Evolutionary conservation across 371 early-diverging fungal genomes (phyloP).

Genomic region (Blakeslea trispora): DNA sequence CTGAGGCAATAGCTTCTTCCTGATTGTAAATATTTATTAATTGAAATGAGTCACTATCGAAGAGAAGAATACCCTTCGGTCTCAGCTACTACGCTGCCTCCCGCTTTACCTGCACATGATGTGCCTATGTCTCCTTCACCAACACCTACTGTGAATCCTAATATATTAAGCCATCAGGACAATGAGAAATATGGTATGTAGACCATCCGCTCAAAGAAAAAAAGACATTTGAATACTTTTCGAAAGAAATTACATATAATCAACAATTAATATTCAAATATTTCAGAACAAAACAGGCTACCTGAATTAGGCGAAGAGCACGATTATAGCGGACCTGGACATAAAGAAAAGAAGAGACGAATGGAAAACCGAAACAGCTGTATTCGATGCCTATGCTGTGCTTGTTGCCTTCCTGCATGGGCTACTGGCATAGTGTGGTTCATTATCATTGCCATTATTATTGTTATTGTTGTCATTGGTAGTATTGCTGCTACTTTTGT

Average conservation of each 20-base stretch:
- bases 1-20: no score
- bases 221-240: not conserved
- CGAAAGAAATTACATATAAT: not conserved
- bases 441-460: slow-evolving; percentile 41
- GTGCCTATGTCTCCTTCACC: slow-evolving; percentile 19
- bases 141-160: slow-evolving; percentile 25
- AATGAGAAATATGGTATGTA: slow-evolving; percentile 2
- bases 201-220: no score
- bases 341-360: slow-evolving; percentile 16
- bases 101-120: slow-evolving; percentile 9
- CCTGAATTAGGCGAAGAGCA: slow-evolving; percentile 13
- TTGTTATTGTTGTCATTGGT: slow-evolving; percentile 39
- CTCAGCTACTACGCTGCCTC: slow-evolving; percentile 4
- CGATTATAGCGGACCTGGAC: slow-evolving; percentile 7
- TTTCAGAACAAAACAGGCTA: slow-evolving; percentile 4
- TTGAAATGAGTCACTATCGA: not conserved
- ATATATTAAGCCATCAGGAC: not conserved
- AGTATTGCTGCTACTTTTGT: slow-evolving; percentile 38
- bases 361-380: slow-evolving; percentile 39
- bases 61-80: slow-evolving; percentile 1
- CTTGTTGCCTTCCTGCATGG: slow-evolving; percentile 49
- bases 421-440: slow-evolving; percentile 42
- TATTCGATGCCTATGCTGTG: slow-evolving; percentile 43
- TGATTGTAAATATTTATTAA: slow-evolving; percentile 3
- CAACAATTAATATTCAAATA: no score